Evolutionary conservation across 2,329 filamentous ascomycete genomes (phyloP).

Genomic region (Talaromyces sp.): DNA sequence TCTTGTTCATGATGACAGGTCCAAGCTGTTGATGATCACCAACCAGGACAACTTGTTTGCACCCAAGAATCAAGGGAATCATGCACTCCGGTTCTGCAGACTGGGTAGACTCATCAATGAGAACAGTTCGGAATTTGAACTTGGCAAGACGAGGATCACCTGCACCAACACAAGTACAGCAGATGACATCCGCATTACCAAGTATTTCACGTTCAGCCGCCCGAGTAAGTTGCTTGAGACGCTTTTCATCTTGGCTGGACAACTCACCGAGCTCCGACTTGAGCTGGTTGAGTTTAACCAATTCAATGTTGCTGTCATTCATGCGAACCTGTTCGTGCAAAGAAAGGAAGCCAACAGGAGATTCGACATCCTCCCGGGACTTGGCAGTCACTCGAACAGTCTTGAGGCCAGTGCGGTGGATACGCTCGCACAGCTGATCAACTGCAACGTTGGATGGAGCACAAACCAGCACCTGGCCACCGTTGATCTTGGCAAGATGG

Average conservation of each 20-base stretch:
- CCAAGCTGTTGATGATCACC: conserved; percentile 98
- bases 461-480: conserved; percentile 91
- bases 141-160: conserved; percentile 93
- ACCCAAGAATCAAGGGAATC: conserved; percentile 95
- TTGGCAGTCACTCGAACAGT: conserved; percentile 98
- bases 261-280: conserved; percentile 91
- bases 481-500: conserved; percentile 92
- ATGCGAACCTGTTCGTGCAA: conserved; percentile 96
- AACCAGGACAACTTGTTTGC: conserved; percentile 98
- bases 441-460: conserved; percentile 98
- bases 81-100: conserved; percentile 98
- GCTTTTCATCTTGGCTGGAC: conserved; percentile 96
- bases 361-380: conserved; percentile 97
- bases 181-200: conserved; percentile 94
- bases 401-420: conserved; percentile 92
- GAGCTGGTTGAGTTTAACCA: conserved; percentile 88
- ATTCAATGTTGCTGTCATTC: conserved; percentile 93
- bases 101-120: conserved; percentile 98
- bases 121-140: conserved; percentile 96
- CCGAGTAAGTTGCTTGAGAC: conserved; percentile 93
- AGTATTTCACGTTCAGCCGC: conserved; percentile 94
- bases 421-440: conserved; percentile 95
- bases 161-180: conserved; percentile 96
- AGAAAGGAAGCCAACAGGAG: conserved; percentile 93
- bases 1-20: conserved; percentile 99